Conservation (phyloP, 2,329 filamentous ascomycete genomes). For the Verticillium isaacii region DNA sequence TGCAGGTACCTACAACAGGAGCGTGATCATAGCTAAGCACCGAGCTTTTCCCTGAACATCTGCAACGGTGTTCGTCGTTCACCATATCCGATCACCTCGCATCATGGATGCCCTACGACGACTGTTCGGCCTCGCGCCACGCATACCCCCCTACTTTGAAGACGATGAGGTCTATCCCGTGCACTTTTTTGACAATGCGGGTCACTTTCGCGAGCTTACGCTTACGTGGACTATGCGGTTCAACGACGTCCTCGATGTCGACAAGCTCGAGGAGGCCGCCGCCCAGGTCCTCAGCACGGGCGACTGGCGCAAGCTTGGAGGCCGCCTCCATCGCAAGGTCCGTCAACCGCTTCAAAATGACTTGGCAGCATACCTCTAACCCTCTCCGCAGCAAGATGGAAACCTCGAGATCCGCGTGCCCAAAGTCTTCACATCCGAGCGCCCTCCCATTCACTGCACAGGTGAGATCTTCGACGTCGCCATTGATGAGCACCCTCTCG, state of each 20-base stretch:
- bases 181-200: slow-evolving; percentile 24
- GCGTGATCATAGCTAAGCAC: too few relatives aligned
- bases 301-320: slow-evolving; percentile 42
- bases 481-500: slow-evolving; percentile 15
- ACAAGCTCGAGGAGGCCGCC: slow-evolving; percentile 30
- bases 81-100: too few relatives aligned
- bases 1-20: too few relatives aligned
- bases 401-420: slow-evolving; percentile 25
- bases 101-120: neutral
- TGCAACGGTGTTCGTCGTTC: too few relatives aligned
- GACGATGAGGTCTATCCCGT: slow-evolving; percentile 23
- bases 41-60: too few relatives aligned
- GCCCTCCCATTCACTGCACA: slow-evolving; percentile 26
- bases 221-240: slow-evolving; percentile 33
- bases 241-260: slow-evolving; percentile 39
- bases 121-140: slow-evolving; percentile 5
- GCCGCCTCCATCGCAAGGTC: slow-evolving; percentile 33
- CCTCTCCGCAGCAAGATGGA: neutral
- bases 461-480: slow-evolving; percentile 25
- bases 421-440: slow-evolving; percentile 15
- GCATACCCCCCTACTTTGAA: slow-evolving; percentile 4
- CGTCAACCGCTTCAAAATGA: slow-evolving; percentile 1
- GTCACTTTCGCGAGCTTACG: slow-evolving; percentile 17
- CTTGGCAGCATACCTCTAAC: neutral
- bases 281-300: slow-evolving; percentile 32